These are phyloP conservation scores for Apiospora hydei DNA, from an alignment of 2,329 filamentous ascomycete genomes.

Conservation along the genomic window DNA sequence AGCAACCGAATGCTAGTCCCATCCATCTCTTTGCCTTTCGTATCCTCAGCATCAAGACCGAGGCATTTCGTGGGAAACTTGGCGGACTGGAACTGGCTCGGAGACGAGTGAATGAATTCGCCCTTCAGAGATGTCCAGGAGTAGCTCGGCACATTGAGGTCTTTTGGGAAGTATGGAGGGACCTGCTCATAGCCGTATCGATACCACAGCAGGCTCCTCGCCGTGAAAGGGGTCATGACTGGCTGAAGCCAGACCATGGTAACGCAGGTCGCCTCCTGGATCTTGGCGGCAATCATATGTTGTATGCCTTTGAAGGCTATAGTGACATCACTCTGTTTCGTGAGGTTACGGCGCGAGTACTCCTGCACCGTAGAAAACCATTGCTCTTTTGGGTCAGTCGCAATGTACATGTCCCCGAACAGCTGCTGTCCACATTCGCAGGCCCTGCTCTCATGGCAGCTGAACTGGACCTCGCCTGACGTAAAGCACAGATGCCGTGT, in stretches of 20 bases:
- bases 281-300: neutral
- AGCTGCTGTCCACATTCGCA: slow-evolving; percentile 25
- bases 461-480: slow-evolving; percentile 22
- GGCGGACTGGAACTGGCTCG: neutral
- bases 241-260: slow-evolving; percentile 19
- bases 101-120: neutral
- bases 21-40: neutral
- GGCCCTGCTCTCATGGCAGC: slow-evolving; percentile 1
- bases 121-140: neutral
- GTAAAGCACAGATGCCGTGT: slow-evolving; percentile 22
- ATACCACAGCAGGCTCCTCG: slow-evolving; percentile 23
- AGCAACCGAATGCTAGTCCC: neutral
- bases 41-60: neutral
- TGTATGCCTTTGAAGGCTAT: slow-evolving; percentile 20
- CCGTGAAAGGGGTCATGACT: neutral
- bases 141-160: neutral
- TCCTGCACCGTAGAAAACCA: slow-evolving; percentile 18
- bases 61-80: neutral
- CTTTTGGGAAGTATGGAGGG: neutral
- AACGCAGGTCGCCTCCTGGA: neutral
- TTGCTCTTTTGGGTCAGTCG: slow-evolving; percentile 16
- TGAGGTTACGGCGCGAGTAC: slow-evolving; percentile 7
- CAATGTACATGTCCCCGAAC: neutral
- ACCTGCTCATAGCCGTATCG: neutral
- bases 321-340: slow-evolving; percentile 14